phyloP scores from a whole-genome alignment of 306 rosid genomes.

The Cicer arietinum region DNA sequence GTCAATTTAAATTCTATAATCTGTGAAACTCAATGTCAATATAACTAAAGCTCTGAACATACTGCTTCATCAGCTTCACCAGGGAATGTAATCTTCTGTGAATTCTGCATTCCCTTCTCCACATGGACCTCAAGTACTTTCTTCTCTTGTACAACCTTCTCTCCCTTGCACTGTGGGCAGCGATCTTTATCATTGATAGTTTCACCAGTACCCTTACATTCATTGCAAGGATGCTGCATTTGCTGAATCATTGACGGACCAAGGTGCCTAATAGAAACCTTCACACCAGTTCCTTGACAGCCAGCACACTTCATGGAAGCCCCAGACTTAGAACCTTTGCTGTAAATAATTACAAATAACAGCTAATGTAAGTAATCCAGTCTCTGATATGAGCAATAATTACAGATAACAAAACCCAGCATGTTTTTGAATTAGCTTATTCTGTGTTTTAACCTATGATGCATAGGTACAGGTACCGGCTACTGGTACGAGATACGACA shows the following conservation, averaged over 20 bases:
- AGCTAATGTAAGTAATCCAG: neutral
- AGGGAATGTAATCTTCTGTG: constrained; percentile 87
- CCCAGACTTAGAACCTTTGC: constrained; percentile 95
- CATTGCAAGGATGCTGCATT: constrained; percentile 97
- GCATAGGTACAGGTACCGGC: too few species aligned
- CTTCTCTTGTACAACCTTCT: constrained; percentile 94
- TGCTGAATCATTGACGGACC: constrained; percentile 98
- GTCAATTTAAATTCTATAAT: neutral
- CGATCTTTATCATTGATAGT: constrained; percentile 90
- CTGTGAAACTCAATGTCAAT: neutral
- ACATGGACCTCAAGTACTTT: constrained; percentile 88
- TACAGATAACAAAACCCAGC: neutral
- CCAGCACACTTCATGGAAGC: constrained; percentile 86
- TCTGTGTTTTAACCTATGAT: neutral
- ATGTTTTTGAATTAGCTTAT: neutral
- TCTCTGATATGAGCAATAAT: neutral
- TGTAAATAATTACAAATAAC: constrained; percentile 42
- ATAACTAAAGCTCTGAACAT: neutral
- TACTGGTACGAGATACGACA: too few species aligned
- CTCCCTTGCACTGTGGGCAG: constrained; percentile 87
- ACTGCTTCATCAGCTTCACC: constrained; percentile 99
- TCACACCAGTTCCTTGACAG: constrained; percentile 97
- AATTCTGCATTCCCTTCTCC: constrained; percentile 96
- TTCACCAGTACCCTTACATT: constrained; percentile 96
- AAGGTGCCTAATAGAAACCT: constrained; percentile 87